Evolutionary conservation across 2,329 filamentous ascomycete genomes (phyloP), one percentile per base, ranked within the genome.

Genomic region (Dactylellina parvicollis): DNA sequence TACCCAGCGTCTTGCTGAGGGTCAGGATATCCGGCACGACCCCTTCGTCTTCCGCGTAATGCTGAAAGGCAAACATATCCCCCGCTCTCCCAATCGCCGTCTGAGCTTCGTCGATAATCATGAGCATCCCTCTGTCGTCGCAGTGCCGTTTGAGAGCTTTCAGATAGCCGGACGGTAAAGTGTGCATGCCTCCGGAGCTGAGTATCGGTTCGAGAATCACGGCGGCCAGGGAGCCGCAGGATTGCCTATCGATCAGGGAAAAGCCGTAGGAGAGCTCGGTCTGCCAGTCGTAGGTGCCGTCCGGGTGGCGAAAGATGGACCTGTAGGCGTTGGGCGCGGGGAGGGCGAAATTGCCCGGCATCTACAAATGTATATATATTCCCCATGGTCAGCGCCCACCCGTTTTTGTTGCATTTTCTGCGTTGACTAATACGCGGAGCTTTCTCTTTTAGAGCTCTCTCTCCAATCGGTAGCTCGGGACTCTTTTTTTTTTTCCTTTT

Each of bases 281-380:
- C 75, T 87, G 82, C 88, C 88, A 90, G 77, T 90, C 87, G 74
- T 90, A 86, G 0, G 83, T 83, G 0, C 87, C 87, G 74, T 89
- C 86, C 0, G 83, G 20, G 34, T 84, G 83, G 8, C 85, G 83
- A 78, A 90, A 90, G 0, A 84, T 82, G 0, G 87, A 89, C 2
- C 87, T 84, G 77, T 89, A 89, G 0, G 84, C 82, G 75, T 89
- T 85, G 0, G 87, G 87, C 0, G 85, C 83, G 0, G 87, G 87
- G 34, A 90, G 83, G 0, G 82, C 83, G 2, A 87, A 81, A 65
- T 85, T 84, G 0, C 88, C 87, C 0, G 86, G 86, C 80, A 87
- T 83, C 4, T 73, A 65, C 8, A 4, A n/a, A n/a, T 30, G 42
- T 28, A 34, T 20, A 22, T 22, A 30, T 28, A 10, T n/a, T 20